Conservation (phyloP, 106 monocot genomes). For the Dioscorea zingiberensis region DNA sequence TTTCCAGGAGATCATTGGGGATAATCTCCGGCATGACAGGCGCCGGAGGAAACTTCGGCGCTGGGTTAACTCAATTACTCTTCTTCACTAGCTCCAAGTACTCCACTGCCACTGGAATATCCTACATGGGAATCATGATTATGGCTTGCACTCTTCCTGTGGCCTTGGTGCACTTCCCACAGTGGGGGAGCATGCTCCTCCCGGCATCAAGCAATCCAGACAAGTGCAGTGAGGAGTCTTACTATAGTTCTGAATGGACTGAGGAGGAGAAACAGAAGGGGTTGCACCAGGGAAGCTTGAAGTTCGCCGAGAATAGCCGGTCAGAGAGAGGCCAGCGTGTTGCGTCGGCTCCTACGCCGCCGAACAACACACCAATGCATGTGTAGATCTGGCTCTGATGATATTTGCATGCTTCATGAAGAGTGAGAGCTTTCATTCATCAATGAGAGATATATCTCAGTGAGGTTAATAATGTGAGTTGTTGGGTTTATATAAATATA, state of each 20-base stretch:
- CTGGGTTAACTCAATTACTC: conserved; percentile 66
- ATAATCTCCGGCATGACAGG: conserved; percentile 32
- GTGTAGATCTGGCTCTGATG: neutral
- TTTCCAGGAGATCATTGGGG: conserved; percentile 38
- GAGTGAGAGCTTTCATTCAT: too few relatives aligned
- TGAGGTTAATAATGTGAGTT: too few relatives aligned
- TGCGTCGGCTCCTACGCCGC: conserved; percentile 14
- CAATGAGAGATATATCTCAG: too few relatives aligned
- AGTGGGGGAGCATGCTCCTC: conserved; percentile 47
- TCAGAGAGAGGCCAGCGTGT: conserved; percentile 27
- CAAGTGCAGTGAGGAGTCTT: conserved; percentile 30
- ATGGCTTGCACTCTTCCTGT: conserved; percentile 43
- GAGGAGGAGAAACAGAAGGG: conserved; percentile 37
- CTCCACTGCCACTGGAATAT: conserved; percentile 27
- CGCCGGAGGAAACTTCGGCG: conserved; percentile 61
- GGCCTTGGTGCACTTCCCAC: conserved; percentile 40
- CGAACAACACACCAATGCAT: conserved; percentile 14
- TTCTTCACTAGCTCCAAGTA: conserved; percentile 53
- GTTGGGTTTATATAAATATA: too few relatives aligned
- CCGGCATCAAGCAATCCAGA: conserved; percentile 7
- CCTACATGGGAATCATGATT: conserved; percentile 47
- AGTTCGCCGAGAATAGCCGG: conserved; percentile 44
- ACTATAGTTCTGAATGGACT: conserved; percentile 38
- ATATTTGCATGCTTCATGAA: too few relatives aligned
- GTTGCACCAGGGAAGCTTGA: conserved; percentile 30